Conservation (phyloP, 148 eudicot genomes). For the Polygonum aviculare region DNA sequence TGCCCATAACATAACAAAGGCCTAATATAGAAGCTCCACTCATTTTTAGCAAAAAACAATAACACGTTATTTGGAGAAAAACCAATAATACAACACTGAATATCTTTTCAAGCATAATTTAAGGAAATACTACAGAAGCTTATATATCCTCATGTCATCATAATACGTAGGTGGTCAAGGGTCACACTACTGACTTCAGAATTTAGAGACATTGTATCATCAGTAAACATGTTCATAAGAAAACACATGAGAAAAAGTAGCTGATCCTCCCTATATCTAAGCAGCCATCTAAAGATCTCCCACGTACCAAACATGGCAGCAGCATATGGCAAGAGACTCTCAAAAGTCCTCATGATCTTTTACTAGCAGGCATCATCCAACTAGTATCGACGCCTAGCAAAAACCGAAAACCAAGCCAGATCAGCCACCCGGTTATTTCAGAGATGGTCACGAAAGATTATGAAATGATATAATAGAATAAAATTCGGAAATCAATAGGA, state of each 20-base stretch:
- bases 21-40: background rate
- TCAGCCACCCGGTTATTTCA: background rate
- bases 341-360: background rate
- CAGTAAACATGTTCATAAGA: background rate
- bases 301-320: background rate
- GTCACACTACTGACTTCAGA: background rate
- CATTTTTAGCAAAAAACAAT: background rate
- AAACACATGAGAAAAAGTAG: slow-evolving; percentile 4
- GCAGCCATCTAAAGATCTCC: background rate
- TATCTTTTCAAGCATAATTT: background rate
- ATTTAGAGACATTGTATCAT: background rate
- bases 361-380: background rate
- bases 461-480: background rate
- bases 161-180: background rate
- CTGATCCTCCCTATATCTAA: background rate
- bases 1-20: no score
- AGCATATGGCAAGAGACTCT: background rate
- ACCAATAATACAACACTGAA: background rate
- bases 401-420: background rate
- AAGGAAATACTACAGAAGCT: background rate
- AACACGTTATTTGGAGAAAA: background rate
- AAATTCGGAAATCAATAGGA: background rate
- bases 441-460: background rate
- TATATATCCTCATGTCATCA: background rate
- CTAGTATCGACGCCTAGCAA: slow-evolving; percentile 3